phyloP scores from a whole-genome alignment of 2,329 filamentous ascomycete genomes.

The Hypoxylon sp. region DNA sequence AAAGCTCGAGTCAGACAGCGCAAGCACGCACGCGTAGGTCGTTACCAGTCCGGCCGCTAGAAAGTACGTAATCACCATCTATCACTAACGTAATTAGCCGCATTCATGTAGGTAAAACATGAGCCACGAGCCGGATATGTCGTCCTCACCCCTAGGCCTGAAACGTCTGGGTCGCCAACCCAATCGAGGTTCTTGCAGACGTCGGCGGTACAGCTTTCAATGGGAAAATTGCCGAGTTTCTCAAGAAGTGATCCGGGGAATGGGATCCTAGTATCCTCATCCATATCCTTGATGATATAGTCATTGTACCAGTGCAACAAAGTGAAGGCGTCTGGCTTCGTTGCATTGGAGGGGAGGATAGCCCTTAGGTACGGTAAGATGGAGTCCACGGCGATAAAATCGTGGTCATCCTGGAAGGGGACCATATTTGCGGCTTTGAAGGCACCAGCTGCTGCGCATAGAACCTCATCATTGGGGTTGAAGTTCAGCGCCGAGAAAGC shows the following conservation, averaged over 20 bases:
- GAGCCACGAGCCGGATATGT: background rate
- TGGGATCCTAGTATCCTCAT: background rate
- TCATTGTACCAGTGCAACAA: constrained; percentile 17
- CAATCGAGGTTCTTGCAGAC: constrained; percentile 39
- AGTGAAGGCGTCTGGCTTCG: background rate
- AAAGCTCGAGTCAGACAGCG: constrained; percentile 20
- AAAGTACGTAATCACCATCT: constrained; percentile 43
- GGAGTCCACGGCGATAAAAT: background rate
- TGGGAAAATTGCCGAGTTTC: constrained; percentile 11
- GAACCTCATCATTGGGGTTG: background rate
- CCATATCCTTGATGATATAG: background rate
- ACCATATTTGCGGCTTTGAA: constrained; percentile 11
- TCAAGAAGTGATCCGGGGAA: background rate
- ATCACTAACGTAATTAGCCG: background rate
- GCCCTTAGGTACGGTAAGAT: constrained; percentile 4
- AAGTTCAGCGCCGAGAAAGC: constrained; percentile 11
- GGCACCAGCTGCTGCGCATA: constrained; percentile 18
- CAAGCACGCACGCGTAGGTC: constrained; percentile 35
- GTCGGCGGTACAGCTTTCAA: constrained; percentile 12
- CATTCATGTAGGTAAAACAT: background rate
- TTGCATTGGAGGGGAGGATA: constrained; percentile 5
- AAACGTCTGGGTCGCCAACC: constrained; percentile 42
- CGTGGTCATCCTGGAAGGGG: background rate
- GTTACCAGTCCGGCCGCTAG: constrained; percentile 32
- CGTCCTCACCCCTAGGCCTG: constrained; percentile 36